phyloP scores from a whole-genome alignment of 2,329 filamentous ascomycete species.

The Penicillium sp. region DNA sequence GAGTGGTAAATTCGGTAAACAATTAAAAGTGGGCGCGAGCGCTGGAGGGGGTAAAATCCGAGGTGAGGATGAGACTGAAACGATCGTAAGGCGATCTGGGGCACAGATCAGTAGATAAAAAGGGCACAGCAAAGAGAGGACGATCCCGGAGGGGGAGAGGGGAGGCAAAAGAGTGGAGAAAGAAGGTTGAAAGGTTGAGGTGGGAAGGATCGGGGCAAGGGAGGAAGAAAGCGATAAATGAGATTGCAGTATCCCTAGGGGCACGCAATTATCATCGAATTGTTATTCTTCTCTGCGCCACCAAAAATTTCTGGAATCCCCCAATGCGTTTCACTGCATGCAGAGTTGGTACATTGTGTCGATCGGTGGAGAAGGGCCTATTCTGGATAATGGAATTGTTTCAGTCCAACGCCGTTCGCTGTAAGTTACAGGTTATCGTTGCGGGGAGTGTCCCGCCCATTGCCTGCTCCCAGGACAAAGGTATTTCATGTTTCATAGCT shows the following conservation, averaged over 20 bases:
- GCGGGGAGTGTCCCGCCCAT: background rate
- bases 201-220: background rate
- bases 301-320: slow-evolving; percentile 15
- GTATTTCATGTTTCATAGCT: slow-evolving; percentile 3
- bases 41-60: slow-evolving; percentile 4
- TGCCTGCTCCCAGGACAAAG: background rate
- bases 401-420: background rate
- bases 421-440: background rate
- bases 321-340: slow-evolving; percentile 21
- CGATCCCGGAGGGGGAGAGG: background rate
- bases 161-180: slow-evolving; percentile 16
- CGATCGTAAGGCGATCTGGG: slow-evolving; percentile 2
- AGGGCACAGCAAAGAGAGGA: background rate
- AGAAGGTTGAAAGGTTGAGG: slow-evolving; percentile 1
- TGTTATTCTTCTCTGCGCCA: slow-evolving; percentile 6
- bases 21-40: background rate
- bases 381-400: background rate
- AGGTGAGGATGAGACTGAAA: slow-evolving; percentile 2
- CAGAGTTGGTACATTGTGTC: slow-evolving; percentile 16
- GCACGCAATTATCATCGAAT: background rate
- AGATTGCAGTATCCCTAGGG: background rate
- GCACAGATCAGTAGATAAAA: slow-evolving; percentile 1
- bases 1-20: background rate
- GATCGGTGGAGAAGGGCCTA: slow-evolving; percentile 21
- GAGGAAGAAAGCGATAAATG: background rate